phyloP scores from a whole-genome alignment of 2,329 filamentous ascomycete genomes.

The Botrytis fragariae region DNA sequence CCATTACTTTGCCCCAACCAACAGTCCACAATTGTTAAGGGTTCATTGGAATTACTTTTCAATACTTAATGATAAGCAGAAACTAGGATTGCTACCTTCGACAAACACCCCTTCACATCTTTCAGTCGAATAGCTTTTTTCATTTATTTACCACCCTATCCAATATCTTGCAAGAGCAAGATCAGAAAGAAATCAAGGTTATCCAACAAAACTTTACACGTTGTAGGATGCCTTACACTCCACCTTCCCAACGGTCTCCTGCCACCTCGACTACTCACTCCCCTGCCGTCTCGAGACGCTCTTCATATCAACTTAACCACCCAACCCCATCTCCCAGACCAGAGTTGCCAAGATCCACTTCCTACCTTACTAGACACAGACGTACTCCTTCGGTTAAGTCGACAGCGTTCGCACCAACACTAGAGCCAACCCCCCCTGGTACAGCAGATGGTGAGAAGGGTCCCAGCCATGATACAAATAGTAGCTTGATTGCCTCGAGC shows the following conservation, averaged over 20 bases:
- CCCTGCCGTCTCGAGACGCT: constrained; percentile 56
- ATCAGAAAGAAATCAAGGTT: not conserved
- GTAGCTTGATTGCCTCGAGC: constrained; percentile 44
- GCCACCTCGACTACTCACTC: constrained; percentile 57
- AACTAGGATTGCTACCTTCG: constrained; percentile 27
- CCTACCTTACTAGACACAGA: constrained; percentile 63
- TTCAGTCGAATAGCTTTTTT: constrained; percentile 28
- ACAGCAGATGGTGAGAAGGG: constrained; percentile 34
- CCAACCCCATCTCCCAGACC: constrained; percentile 44
- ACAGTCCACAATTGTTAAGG: constrained; percentile 24
- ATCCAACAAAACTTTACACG: constrained; percentile 13
- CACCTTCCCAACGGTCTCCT: constrained; percentile 66
- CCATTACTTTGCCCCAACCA: constrained; percentile 25
- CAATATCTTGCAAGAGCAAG: not conserved
- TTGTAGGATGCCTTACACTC: constrained; percentile 79
- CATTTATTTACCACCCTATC: constrained; percentile 17
- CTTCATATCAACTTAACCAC: constrained; percentile 51
- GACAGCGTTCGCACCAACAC: constrained; percentile 35
- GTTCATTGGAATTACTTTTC: constrained; percentile 9
- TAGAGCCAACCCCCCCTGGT: constrained; percentile 32
- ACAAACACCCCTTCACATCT: constrained; percentile 11
- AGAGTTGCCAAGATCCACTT: constrained; percentile 60
- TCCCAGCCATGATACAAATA: constrained; percentile 30
- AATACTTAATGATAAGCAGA: constrained; percentile 29
- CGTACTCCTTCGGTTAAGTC: constrained; percentile 52